Base-by-base conservation (phyloP, 2,329 filamentous ascomycete species). In the Helotiales sp. region DNA sequence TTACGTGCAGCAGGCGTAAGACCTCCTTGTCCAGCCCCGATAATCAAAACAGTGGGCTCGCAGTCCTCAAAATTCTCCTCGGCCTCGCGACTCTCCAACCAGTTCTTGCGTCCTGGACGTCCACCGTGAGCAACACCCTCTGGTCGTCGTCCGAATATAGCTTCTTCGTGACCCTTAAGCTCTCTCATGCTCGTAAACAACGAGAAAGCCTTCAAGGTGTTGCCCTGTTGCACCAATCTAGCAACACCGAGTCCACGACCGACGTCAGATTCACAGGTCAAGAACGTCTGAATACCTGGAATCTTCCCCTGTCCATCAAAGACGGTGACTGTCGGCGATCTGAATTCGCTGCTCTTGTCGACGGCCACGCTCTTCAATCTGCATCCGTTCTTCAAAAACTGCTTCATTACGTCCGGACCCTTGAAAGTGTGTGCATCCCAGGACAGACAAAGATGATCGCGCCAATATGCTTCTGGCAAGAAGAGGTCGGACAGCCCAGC, bases 11-110 rank as follows among this genome's bases (percentile, higher is more conserved):
- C 87, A 0, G 81, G 79, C 0, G 83, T 85, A 3, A 91, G 79
- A 0, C 88, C 88, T 3, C 82, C 83, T 74, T 91, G 88, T 0
- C 88, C 88, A 28, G 84, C 86, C 86, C 87, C 87, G 24, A 91
- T 75, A 17, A 91, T 83, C 8, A 91, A 66, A 0, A 91, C 88
- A 0, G 80, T 77, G 0, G 89, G 89, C 2, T 89, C 81, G 0
- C 47, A 65, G 17, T 68, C 65, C 6, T 71, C 80, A 63, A 85
- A 87, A 2, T 86, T 81, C 0, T 74, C 73, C 15, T 86, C 83
- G 0, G 79, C 78, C 1, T 74, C 78, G 11, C 87, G 81, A 52
- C 80, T 80, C 64, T 89, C 85, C 4, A 82, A 79, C 85, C 88
- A 91, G 71, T 90, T 91, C 74, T 84, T 85, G 0, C 86, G 78